Evolutionary conservation across 2,329 filamentous ascomycete species (phyloP).

Genomic region (Talaromyces sp.): DNA sequence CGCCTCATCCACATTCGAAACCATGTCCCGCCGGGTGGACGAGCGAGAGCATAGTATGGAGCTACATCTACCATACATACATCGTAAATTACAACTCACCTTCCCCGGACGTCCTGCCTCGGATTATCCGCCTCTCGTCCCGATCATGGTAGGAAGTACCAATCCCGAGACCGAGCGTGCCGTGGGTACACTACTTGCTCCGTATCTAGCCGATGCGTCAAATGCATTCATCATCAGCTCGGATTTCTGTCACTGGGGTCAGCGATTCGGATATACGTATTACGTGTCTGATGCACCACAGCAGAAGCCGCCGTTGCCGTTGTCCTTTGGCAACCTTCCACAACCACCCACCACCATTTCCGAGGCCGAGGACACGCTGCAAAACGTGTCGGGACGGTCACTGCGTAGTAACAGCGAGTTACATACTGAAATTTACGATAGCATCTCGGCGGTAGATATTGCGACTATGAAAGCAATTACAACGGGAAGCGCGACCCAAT

Average conservation of each 20-base stretch:
- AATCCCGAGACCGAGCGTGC: conserved; percentile 61
- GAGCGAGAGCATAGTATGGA: conserved; percentile 88
- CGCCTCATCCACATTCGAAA: conserved; percentile 37
- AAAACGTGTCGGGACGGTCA: conserved; percentile 29
- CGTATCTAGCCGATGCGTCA: conserved; percentile 68
- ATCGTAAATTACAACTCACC: conserved; percentile 65
- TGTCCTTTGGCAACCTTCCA: conserved; percentile 43
- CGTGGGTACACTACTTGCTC: conserved; percentile 68
- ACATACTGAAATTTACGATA: conserved; percentile 68
- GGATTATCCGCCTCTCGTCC: conserved; percentile 70
- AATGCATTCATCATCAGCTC: conserved; percentile 88
- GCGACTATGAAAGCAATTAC: conserved; percentile 82
- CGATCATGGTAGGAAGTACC: conserved; percentile 80
- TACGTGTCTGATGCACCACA: conserved; percentile 58
- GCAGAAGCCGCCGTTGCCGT: conserved; percentile 34
- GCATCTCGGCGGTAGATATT: conserved; percentile 75
- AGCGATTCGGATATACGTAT: conserved; percentile 76
- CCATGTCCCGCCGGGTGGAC: conserved; percentile 65
- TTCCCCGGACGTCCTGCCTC: conserved; percentile 48
- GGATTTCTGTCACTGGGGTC: conserved; percentile 96
- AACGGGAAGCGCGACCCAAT: conserved; percentile 66
- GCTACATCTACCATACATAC: conserved; percentile 94
- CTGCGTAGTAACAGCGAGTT: conserved; percentile 32
- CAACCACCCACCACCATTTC: conserved; percentile 31
- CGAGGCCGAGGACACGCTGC: conserved; percentile 28